A percentile compares a stretch with the other conserved stretches of the same genome.
Evolutionary conservation across 2,329 filamentous ascomycete species (phyloP).

Genomic region (Malbranchea zuffiana): DNA sequence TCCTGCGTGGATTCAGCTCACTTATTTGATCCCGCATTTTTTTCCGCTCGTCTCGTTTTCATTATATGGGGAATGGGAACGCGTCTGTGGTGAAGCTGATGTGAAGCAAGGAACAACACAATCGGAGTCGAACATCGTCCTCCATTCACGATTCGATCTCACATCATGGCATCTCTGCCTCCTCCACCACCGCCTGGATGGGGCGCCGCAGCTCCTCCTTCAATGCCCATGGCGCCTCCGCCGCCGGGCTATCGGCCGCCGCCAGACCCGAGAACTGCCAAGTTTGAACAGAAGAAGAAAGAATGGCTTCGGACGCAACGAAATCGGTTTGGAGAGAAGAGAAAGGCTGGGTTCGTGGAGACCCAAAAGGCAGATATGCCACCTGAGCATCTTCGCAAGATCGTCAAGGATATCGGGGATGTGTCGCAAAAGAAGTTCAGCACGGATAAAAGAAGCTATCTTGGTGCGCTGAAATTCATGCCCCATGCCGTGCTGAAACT

Average conservation of each 20-base stretch:
- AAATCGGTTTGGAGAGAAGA: constrained; percentile 91
- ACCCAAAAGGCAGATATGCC: constrained; percentile 99
- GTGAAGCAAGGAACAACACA: constrained; percentile 1
- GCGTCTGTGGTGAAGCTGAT: constrained; percentile 11
- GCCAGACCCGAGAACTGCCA: constrained; percentile 72
- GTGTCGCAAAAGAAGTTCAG: constrained; percentile 99
- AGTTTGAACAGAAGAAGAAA: constrained; percentile 97
- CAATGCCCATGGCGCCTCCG: constrained; percentile 54
- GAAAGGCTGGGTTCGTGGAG: constrained; percentile 91
- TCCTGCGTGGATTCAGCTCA: background rate
- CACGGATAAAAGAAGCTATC: constrained; percentile 93
- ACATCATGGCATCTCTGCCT: constrained; percentile 48
- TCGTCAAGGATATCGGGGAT: constrained; percentile 96
- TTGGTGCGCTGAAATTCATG: constrained; percentile 98
- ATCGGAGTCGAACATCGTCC: constrained; percentile 4
- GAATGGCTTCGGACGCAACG: constrained; percentile 91
- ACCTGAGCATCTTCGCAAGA: constrained; percentile 94
- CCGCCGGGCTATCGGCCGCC: constrained; percentile 76
- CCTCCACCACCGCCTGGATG: constrained; percentile 60
- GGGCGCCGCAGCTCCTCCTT: constrained; percentile 43
- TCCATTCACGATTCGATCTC: constrained; percentile 1
- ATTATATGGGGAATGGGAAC: background rate
- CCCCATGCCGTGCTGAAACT: constrained; percentile 95
- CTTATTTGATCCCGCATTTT: background rate
- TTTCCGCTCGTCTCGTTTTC: background rate